Conservation (phyloP, 1,284 basidiomycete genomes). For the Anthracocystis setariae region DNA sequence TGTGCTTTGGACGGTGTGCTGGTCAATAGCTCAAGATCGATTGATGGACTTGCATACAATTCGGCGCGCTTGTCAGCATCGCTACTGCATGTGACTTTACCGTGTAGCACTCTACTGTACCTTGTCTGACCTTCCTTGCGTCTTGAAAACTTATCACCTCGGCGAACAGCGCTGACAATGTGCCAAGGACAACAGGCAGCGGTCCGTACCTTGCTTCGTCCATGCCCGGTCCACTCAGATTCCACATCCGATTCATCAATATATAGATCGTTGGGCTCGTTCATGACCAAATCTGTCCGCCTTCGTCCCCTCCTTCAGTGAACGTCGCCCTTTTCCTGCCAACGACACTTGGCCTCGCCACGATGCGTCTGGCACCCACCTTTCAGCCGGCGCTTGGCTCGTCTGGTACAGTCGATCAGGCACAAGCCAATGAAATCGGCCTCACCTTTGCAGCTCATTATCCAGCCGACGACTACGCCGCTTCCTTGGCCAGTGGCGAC, state of each 20-base stretch:
- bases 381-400: slow-evolving; percentile 33
- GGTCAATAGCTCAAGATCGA: not conserved
- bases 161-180: no score
- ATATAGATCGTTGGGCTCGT: no score
- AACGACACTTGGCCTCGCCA: no score
- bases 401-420: slow-evolving; percentile 6
- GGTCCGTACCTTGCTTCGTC: no score
- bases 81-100: not conserved
- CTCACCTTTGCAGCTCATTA: slow-evolving; percentile 31
- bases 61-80: not conserved
- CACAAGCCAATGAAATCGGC: slow-evolving; percentile 12
- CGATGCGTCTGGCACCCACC: slow-evolving; percentile 25
- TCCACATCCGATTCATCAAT: no score
- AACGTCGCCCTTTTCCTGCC: no score
- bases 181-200: no score
- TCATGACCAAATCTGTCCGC: not conserved
- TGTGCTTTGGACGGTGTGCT: not conserved
- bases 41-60: not conserved
- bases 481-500: slow-evolving; percentile 20
- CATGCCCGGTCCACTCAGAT: no score
- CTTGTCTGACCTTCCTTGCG: no score
- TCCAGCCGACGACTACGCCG: slow-evolving; percentile 24
- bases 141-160: no score
- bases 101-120: no score
- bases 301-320: not conserved